Evolutionary conservation across 768 basidiomycete genomes (phyloP).

Genomic region (Boletus huronensis): DNA sequence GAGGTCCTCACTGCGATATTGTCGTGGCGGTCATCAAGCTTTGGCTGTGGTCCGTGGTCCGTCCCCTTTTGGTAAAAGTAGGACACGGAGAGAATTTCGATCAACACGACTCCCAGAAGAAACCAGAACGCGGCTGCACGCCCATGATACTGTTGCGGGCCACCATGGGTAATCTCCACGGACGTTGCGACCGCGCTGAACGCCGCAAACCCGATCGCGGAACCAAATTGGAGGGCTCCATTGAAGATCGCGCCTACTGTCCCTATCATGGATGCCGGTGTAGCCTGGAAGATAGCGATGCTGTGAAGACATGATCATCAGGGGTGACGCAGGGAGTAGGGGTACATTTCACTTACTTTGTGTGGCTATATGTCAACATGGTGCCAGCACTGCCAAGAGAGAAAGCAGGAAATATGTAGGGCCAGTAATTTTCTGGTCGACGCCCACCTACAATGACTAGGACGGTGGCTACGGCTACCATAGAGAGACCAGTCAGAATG

Average conservation of each 20-base stretch:
- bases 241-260: conserved; percentile 58
- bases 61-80: conserved; percentile 34
- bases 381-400: conserved; percentile 44
- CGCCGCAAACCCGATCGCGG: conserved; percentile 48
- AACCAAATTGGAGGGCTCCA: conserved; percentile 49
- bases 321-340: neutral
- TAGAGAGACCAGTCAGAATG: conserved; percentile 39
- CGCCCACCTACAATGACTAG: conserved; percentile 44
- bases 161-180: conserved; percentile 35
- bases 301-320: conserved; percentile 22
- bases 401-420: conserved; percentile 47
- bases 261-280: conserved; percentile 47
- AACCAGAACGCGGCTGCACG: conserved; percentile 48
- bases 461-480: conserved; percentile 37
- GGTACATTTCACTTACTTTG: conserved; percentile 36
- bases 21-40: neutral
- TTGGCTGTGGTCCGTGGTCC: conserved; percentile 6
- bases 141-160: conserved; percentile 34
- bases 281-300: conserved; percentile 49
- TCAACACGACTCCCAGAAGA: conserved; percentile 34
- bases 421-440: conserved; percentile 42
- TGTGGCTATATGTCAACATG: conserved; percentile 43
- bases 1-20: neutral
- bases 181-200: conserved; percentile 47
- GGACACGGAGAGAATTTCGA: conserved; percentile 32